phyloP scores from a whole-genome alignment of 1,284 basidiomycete genomes.

The Athelia sp. region DNA sequence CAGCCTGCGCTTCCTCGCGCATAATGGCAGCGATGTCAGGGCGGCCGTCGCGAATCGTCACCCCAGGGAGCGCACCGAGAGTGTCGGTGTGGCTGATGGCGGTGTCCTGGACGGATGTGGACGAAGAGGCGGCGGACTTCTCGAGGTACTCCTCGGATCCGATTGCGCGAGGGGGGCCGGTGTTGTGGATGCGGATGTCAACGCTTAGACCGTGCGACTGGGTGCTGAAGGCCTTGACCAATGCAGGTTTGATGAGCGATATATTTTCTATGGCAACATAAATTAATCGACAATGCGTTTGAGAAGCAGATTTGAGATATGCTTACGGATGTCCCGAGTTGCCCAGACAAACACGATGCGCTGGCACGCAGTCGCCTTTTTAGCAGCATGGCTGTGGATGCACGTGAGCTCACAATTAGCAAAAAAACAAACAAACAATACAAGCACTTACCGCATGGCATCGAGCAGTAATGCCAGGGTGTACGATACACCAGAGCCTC shows the following conservation, averaged over 20 bases:
- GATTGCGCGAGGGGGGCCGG: conserved; percentile 17
- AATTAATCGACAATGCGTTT: neutral
- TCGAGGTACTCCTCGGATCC: neutral
- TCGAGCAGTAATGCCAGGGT: conserved; percentile 42
- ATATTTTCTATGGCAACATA: conserved; percentile 26
- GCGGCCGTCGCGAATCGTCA: conserved; percentile 24
- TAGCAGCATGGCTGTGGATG: conserved; percentile 19
- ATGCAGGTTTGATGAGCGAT: conserved; percentile 33
- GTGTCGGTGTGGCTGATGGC: neutral
- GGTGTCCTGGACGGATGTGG: conserved; percentile 8
- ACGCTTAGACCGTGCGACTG: conserved; percentile 25
- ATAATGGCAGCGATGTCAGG: conserved; percentile 23
- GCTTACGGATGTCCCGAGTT: conserved; percentile 34
- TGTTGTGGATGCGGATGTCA: conserved; percentile 33
- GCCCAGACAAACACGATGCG: conserved; percentile 40
- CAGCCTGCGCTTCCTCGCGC: conserved; percentile 19
- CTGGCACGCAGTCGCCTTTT: conserved; percentile 21
- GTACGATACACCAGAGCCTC: conserved; percentile 47
- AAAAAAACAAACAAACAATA: neutral
- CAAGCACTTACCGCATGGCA: conserved; percentile 29
- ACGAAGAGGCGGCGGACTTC: neutral
- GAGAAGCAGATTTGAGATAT: neutral
- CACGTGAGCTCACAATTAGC: neutral
- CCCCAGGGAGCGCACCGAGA: conserved; percentile 14
- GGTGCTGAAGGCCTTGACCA: conserved; percentile 24